These are phyloP conservation scores for Tephrocybe sp. DNA, from an alignment of 768 basidiomycete genomes.

Conservation along the genomic window DNA sequence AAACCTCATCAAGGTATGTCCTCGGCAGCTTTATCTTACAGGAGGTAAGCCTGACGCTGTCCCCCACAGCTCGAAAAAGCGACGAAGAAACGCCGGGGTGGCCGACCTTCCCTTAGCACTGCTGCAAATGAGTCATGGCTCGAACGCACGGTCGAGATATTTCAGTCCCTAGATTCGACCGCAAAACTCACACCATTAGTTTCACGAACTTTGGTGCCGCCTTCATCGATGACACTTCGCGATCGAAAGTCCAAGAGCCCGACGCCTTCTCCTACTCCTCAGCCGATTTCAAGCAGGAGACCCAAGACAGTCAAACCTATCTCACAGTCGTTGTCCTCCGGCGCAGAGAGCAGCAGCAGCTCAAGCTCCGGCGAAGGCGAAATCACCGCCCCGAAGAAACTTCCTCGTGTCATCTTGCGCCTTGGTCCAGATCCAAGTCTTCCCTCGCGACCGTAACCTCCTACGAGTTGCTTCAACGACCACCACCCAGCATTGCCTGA, in stretches of 20 bases:
- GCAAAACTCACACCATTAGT: slow-evolving; percentile 4
- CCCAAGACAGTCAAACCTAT: not conserved
- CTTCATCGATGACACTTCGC: slow-evolving; percentile 13
- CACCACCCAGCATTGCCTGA: not conserved
- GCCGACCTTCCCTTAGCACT: slow-evolving; percentile 39
- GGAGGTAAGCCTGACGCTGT: not conserved
- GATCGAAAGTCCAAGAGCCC: slow-evolving; percentile 14
- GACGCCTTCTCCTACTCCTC: slow-evolving; percentile 9
- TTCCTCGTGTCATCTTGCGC: slow-evolving; percentile 32
- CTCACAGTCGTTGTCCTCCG: not conserved
- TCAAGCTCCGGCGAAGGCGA: slow-evolving; percentile 33
- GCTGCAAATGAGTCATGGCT: slow-evolving; percentile 53
- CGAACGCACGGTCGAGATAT: slow-evolving; percentile 50
- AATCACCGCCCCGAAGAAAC: slow-evolving; percentile 40
- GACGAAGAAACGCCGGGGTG: slow-evolving; percentile 58
- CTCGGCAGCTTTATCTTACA: not conserved
- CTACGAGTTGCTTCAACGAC: not conserved
- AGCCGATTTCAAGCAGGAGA: not conserved
- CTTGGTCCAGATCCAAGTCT: slow-evolving; percentile 27
- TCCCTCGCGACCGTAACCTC: not conserved
- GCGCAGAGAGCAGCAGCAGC: slow-evolving; percentile 11
- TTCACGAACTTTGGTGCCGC: slow-evolving; percentile 2
- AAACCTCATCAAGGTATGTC: slow-evolving; percentile 58
- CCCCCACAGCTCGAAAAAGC: slow-evolving; percentile 60
- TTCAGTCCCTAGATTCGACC: slow-evolving; percentile 41